Percentiles rank a stretch among this genome's conserved stretches.
Conservation (phyloP, 257 asterid species). For the Fraxinus americana region DNA sequence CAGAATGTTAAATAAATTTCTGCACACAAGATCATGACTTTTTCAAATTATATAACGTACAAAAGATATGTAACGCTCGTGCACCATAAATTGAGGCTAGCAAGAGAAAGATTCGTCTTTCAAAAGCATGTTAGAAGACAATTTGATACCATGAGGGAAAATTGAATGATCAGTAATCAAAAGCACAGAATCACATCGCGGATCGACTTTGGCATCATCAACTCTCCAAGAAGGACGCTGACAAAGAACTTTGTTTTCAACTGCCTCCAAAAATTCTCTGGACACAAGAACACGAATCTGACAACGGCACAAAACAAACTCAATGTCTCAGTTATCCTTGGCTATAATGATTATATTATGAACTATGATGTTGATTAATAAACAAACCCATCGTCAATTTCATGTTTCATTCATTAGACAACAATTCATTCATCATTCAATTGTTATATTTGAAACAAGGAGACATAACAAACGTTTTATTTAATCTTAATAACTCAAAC, state of each 20-base stretch:
- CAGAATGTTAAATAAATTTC: not conserved
- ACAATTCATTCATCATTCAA: conserved; percentile 7
- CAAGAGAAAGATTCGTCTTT: conserved; percentile 15
- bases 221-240: conserved; percentile 93
- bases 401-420: conserved; percentile 22
- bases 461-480: not conserved
- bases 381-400: not conserved
- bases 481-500: not conserved
- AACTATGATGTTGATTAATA: conserved; percentile 6
- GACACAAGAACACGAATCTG: conserved; percentile 73
- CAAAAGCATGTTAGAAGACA: conserved; percentile 16
- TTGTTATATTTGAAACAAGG: conserved; percentile 18
- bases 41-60: not conserved
- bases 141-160: conserved; percentile 71
- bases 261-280: conserved; percentile 82
- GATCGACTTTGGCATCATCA: conserved; percentile 78
- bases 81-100: conserved; percentile 13
- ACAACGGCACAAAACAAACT: conserved; percentile 23
- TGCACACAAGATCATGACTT: not conserved
- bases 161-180: conserved; percentile 86
- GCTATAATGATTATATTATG: conserved; percentile 2
- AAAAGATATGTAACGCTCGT: not conserved
- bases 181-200: conserved; percentile 70
- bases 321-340: conserved; percentile 15
- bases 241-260: conserved; percentile 66